These are phyloP conservation scores for Yarrowia deformans DNA, from an alignment of 805 yeast species.

Conservation along the genomic window DNA sequence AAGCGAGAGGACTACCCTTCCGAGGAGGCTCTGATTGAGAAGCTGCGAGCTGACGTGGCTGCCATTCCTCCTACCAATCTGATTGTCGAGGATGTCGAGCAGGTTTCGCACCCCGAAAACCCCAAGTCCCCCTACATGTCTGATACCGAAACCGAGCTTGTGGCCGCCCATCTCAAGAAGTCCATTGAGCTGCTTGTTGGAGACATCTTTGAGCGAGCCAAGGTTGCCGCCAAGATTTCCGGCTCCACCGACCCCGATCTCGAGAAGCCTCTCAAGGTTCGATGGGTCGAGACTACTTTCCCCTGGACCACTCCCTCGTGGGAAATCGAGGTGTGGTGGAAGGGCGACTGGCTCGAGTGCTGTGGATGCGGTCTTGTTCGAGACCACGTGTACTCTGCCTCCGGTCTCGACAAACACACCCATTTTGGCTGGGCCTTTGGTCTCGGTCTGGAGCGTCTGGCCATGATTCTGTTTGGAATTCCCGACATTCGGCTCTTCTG, in stretches of 20 bases:
- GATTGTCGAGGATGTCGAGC: conserved; percentile 77
- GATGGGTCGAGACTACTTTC: conserved; percentile 95
- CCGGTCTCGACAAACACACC: conserved; percentile 68
- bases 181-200: conserved; percentile 84
- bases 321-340: conserved; percentile 99
- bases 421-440: conserved; percentile 94
- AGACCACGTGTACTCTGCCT: conserved; percentile 73
- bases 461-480: conserved; percentile 92
- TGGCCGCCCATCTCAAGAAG: conserved; percentile 80
- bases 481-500: conserved; percentile 96
- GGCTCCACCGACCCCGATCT: conserved; percentile 67
- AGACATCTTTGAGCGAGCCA: conserved; percentile 78
- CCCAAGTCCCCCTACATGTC: conserved; percentile 85
- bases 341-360: conserved; percentile 96
- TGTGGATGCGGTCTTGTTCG: conserved; percentile 95
- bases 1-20: conserved; percentile 54
- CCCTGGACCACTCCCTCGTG: conserved; percentile 99
- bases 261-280: conserved; percentile 77
- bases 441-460: conserved; percentile 90
- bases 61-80: conserved; percentile 71
- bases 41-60: conserved; percentile 65
- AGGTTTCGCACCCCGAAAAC: conserved; percentile 63
- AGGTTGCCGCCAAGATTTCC: conserved; percentile 63
- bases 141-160: conserved; percentile 68
- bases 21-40: conserved; percentile 51